Conservation (phyloP, 2,329 filamentous ascomycete genomes). For the Parastagonospora nodorum region DNA sequence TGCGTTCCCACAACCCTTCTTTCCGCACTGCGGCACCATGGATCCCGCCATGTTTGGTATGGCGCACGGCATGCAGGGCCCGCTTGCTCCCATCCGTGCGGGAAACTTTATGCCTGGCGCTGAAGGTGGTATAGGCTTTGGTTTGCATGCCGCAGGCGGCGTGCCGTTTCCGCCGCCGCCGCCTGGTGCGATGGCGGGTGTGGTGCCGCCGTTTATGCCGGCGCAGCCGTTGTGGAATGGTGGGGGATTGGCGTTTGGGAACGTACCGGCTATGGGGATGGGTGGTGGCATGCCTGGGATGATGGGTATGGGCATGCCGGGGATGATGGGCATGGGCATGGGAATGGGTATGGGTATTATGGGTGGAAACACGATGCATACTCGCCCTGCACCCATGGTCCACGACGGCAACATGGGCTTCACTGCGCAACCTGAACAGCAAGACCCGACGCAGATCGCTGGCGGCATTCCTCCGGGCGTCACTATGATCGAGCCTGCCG, state of each 20-base stretch:
- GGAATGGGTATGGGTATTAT: constrained; percentile 17
- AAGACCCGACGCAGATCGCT: constrained; percentile 28
- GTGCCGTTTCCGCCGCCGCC: constrained; percentile 34
- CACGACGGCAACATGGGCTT: constrained; percentile 27
- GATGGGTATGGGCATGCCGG: constrained; percentile 15
- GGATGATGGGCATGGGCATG: constrained; percentile 3
- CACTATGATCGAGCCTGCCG: constrained; percentile 29
- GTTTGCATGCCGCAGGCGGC: constrained; percentile 21
- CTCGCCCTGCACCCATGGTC: constrained; percentile 26
- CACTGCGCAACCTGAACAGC: constrained; percentile 26
- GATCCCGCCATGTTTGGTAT: constrained; percentile 24
- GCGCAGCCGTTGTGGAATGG: constrained; percentile 29
- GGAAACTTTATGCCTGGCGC: constrained; percentile 31
- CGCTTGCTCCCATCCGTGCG: constrained; percentile 29
- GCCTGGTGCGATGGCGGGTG: constrained; percentile 23
- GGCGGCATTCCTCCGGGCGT: constrained; percentile 35
- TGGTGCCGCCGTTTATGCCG: constrained; percentile 30
- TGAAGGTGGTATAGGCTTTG: constrained; percentile 34
- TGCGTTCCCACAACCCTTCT: constrained; percentile 28
- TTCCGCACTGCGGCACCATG: constrained; percentile 17
- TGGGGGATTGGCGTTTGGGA: constrained; percentile 28
- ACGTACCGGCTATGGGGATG: constrained; percentile 20
- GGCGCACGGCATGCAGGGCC: constrained; percentile 24
- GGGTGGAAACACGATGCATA: constrained; percentile 17
- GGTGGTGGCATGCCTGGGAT: constrained; percentile 8